Evolutionary conservation across 257 asterid genomes (phyloP).

Genomic region (Nicotiana otophora): DNA sequence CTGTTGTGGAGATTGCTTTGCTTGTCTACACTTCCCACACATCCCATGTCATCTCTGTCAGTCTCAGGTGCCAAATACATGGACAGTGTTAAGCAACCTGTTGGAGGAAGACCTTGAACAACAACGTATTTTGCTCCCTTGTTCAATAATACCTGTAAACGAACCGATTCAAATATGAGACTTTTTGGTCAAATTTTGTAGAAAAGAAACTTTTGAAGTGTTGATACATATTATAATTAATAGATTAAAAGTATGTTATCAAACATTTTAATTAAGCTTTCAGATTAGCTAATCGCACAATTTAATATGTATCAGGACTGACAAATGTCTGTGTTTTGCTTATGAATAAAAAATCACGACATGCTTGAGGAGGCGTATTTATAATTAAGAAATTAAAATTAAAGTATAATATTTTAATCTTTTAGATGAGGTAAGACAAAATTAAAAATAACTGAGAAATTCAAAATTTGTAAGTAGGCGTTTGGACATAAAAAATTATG

Average conservation of each 20-base stretch:
- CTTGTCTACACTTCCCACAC: slow-evolving; percentile 41
- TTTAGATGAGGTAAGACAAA: background rate
- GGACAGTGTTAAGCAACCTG: slow-evolving; percentile 76
- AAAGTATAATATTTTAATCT: background rate
- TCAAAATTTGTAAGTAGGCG: background rate
- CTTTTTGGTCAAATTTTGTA: background rate
- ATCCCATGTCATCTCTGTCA: slow-evolving; percentile 56
- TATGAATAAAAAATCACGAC: background rate
- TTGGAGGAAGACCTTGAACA: slow-evolving; percentile 80
- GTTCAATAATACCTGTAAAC: slow-evolving; percentile 39
- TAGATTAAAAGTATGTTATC: background rate
- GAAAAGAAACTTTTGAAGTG: background rate
- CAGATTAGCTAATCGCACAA: background rate
- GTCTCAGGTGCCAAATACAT: slow-evolving; percentile 40
- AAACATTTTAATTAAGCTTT: background rate
- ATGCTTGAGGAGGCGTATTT: background rate
- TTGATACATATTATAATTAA: background rate
- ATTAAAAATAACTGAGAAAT: background rate
- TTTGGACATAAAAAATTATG: no score
- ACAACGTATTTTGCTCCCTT: slow-evolving; percentile 72
- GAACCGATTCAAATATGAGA: background rate
- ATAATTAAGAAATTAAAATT: background rate
- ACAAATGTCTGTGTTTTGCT: background rate
- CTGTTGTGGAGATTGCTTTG: slow-evolving; percentile 55
- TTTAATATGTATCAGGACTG: background rate